Conservation (phyloP, 768 basidiomycete species). For the Boletus subcaerulescens region DNA sequence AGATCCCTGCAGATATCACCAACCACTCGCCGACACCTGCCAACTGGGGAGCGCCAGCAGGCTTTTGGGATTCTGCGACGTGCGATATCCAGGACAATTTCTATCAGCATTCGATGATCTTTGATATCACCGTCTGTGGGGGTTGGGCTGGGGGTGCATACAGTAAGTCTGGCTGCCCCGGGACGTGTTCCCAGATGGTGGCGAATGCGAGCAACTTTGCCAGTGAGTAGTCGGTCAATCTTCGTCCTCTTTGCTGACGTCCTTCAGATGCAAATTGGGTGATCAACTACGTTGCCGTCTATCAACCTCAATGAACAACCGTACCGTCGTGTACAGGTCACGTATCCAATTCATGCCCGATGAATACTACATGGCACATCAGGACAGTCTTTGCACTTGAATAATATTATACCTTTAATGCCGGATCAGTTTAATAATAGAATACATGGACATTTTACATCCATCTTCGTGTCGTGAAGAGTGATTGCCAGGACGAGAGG, state of each 20-base stretch:
- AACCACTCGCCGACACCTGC: conserved; percentile 40
- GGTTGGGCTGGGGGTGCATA: conserved; percentile 28
- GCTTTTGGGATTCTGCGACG: conserved; percentile 44
- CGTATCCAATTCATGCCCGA: neutral
- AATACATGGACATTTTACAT: too few relatives aligned
- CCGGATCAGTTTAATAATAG: too few relatives aligned
- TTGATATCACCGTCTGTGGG: conserved; percentile 36
- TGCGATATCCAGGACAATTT: conserved; percentile 53
- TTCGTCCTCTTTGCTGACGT: conserved; percentile 1
- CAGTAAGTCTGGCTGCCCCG: conserved; percentile 32
- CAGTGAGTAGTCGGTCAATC: conserved; percentile 28
- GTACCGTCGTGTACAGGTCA: neutral
- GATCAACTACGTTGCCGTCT: conserved; percentile 54
- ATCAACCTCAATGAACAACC: conserved; percentile 30
- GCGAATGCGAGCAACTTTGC: conserved; percentile 54
- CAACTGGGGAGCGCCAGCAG: conserved; percentile 51
- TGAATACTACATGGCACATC: too few relatives aligned
- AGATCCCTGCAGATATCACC: conserved; percentile 50
- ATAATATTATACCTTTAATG: too few relatives aligned
- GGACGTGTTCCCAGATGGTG: conserved; percentile 46
- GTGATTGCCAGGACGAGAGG: too few relatives aligned
- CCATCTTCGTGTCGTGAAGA: too few relatives aligned
- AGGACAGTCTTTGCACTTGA: too few relatives aligned
- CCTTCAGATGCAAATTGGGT: conserved; percentile 50
- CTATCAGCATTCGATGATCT: conserved; percentile 44